Evolutionary conservation across 306 rosid species (phyloP), one percentile per base, ranked within the genome.

Genomic region (Vigna angularis): DNA sequence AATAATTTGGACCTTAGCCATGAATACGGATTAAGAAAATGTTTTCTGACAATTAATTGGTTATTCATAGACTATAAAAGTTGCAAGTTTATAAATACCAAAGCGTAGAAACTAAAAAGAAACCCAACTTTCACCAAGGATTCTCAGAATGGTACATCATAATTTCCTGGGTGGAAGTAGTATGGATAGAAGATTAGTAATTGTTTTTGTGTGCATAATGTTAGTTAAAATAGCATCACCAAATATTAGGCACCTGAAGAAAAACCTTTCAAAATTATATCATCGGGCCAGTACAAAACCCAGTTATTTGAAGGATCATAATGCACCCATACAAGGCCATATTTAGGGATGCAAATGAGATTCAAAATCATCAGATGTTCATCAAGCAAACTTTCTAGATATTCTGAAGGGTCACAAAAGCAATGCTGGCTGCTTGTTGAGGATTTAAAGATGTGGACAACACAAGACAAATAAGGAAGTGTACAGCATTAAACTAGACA

Each of bases 341-440:
- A 47, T 63, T 48, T 47, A 45, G 47, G 70, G 47, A 59, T 74
- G 59, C 10, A 26, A 42, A 34, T 17, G 48, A 55, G 40, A 59
- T 74, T 74, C 48, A 26, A 61, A 32, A 75, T 62, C 51, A 62
- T 75, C 79, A 48, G 24, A 64, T 64, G 51, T 75, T 75, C 49
- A 49, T 26, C 62, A 51, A 64, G 64, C 38, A 75, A 49, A 20
- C 24, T 32, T 64, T 51, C 15, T 64, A 74, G 34, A 28, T 28
- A 16, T 59, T 61, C 16, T 58, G 14, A 75, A 62, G 36, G 34
- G 38, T 18, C 72, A 48, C 38, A 10, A 75, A 64, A 47, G 55
- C 53, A 28, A 47, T 28, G 66, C 66, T 10, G 32, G 14, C 62
- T 48, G 28, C 48, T 74, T 59, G 49, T 44, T 16, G 28, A 57